Base-by-base conservation (phyloP, 345 rosid species). In the Rhizophora apiculata region DNA sequence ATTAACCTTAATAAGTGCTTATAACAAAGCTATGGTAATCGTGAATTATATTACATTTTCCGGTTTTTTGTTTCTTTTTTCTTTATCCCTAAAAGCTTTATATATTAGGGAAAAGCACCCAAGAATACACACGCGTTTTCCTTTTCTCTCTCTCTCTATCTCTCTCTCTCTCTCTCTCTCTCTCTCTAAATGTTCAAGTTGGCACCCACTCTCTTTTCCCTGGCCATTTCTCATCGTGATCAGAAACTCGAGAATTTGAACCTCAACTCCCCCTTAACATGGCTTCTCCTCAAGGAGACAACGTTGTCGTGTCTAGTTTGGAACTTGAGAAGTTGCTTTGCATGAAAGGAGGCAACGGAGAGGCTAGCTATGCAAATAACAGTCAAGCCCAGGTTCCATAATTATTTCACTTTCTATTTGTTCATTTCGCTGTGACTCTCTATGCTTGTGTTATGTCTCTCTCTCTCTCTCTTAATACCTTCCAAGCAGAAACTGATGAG, bases 341-440 rank as follows among this genome's bases (percentile, higher is more conserved):
- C 88, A 94, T 94, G 98, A 94, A 94, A 79, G 97, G 96, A 57
- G 98, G 98, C 79, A 85, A 88, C 64, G 98, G 97, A 53, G 94
- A 85, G 74, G 80, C 79, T 65, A 93, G 98, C 87, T 93, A 93
- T 76, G 98, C 96, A 73, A 93, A 82, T 65, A 94, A 94, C 86
- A 89, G 97, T 51, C 88, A 94, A 86, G 98, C 98, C 34, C 98
- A 94, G 98, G 98, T 91, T 69, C 0, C 16, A 24, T 68, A 31
- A n/a, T 34, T 34, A 34, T 34, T 5, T 18, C 7, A 57, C 8
- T 29, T 20, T 19, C 20, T 8, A 21, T 54, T 4, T n/a, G 9
- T 19, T 18, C 26, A 48, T 10, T 68, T 36, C 11, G 52, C n/a
- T 31, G 54, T 55, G 16, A 22, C 59, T 2, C 20, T 9, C 5